Percentiles rank a stretch among this genome's conserved stretches.
Conservation (phyloP, 768 basidiomycete species). For the Tylopilus balloui region DNA sequence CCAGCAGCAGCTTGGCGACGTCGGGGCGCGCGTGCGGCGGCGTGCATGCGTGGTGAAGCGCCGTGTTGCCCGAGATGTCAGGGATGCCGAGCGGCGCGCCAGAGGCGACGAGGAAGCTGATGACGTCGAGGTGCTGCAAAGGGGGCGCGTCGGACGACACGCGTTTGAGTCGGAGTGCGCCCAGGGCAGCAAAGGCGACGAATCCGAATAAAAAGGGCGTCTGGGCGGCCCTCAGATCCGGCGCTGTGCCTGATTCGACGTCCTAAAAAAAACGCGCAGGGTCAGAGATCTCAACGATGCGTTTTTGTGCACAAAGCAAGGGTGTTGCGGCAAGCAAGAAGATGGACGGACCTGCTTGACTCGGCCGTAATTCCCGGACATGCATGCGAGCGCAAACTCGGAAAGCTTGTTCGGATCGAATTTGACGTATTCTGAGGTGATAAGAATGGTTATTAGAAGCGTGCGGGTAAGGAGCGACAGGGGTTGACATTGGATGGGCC, state of each 20-base stretch:
- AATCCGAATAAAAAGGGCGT: conserved; percentile 44
- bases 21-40: conserved; percentile 23
- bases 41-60: conserved; percentile 44
- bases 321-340: too few species aligned
- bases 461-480: background rate
- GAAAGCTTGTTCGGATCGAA: conserved; percentile 20
- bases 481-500: too few species aligned
- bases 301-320: too few species aligned
- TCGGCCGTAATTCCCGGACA: conserved; percentile 17
- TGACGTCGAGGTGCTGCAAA: conserved; percentile 31
- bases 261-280: conserved; percentile 8
- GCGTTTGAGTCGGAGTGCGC: conserved; percentile 35
- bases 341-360: conserved; percentile 20
- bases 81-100: conserved; percentile 39
- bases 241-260: conserved; percentile 29
- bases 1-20: conserved; percentile 38
- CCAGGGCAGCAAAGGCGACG: conserved; percentile 36
- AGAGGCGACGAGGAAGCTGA: conserved; percentile 39
- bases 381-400: conserved; percentile 23
- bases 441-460: background rate
- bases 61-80: conserved; percentile 48
- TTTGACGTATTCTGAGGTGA: conserved; percentile 14
- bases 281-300: background rate
- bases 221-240: conserved; percentile 38
- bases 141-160: conserved; percentile 6